Conservation (phyloP, 106 monocot genomes). For the Triglochin maritima region DNA sequence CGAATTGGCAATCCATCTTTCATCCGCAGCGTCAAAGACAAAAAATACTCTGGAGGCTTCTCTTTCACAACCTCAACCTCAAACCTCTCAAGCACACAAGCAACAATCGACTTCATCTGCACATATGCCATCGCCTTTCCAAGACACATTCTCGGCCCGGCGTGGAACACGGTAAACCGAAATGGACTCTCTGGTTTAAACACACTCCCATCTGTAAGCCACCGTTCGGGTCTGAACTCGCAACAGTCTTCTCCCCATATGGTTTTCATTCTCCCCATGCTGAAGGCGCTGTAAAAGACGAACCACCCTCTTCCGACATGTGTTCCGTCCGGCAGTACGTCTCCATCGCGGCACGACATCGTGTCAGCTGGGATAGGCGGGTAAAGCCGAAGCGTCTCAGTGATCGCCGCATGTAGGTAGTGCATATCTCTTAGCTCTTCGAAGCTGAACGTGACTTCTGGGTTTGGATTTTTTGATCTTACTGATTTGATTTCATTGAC, state of each 20-base stretch:
- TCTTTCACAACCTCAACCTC: constrained; percentile 4
- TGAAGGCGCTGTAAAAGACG: not conserved
- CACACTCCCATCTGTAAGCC: not conserved
- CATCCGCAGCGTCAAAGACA: constrained; percentile 17
- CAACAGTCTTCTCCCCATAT: constrained; percentile 3
- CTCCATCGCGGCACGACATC: not conserved
- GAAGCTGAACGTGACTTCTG: not conserved
- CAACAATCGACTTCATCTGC: constrained; percentile 19
- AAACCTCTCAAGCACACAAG: constrained; percentile 10
- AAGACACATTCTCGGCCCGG: constrained; percentile 12
- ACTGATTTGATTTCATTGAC: constrained; percentile 8
- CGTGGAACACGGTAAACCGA: constrained; percentile 9
- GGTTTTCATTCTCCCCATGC: not conserved
- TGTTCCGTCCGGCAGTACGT: constrained; percentile 5
- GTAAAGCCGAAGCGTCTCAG: constrained; percentile 7
- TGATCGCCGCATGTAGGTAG: constrained; percentile 3
- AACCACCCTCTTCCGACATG: not conserved
- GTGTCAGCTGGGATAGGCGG: not conserved
- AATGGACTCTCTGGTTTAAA: constrained; percentile 15
- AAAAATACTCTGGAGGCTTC: constrained; percentile 3
- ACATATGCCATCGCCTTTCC: constrained; percentile 26
- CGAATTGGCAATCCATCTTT: constrained; percentile 1
- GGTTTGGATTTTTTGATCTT: not conserved
- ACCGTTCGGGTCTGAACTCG: constrained; percentile 8
- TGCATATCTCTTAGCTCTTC: constrained; percentile 11